Percentiles rank a stretch among this genome's conserved stretches.
Conservation (phyloP, 371 early-diverging fungal genomes). For the Lichtheimia corymbifera region DNA sequence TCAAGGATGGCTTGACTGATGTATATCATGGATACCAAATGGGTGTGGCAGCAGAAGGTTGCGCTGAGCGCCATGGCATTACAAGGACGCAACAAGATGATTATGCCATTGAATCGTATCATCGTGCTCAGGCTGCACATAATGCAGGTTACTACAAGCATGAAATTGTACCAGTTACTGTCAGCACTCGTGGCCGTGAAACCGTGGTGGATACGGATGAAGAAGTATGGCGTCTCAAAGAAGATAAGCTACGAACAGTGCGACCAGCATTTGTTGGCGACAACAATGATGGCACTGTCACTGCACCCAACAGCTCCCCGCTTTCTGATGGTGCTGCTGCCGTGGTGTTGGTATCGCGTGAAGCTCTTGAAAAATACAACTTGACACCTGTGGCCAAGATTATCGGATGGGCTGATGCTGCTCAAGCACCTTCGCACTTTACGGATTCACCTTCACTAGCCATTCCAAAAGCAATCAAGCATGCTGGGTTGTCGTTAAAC, state of each 20-base stretch:
- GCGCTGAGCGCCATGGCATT: conserved; percentile 82
- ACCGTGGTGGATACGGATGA: conserved; percentile 81
- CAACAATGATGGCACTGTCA: conserved; percentile 85
- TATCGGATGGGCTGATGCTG: conserved; percentile 76
- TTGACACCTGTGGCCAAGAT: conserved; percentile 78
- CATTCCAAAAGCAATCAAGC: conserved; percentile 87
- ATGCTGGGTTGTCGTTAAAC: conserved; percentile 67
- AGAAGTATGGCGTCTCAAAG: conserved; percentile 70
- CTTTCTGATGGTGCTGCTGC: conserved; percentile 96
- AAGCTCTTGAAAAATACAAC: conserved; percentile 73
- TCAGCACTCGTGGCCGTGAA: conserved; percentile 74
- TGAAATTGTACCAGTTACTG: conserved; percentile 89
- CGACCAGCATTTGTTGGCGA: conserved; percentile 82
- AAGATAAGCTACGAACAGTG: conserved; percentile 81
- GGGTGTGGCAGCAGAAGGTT: conserved; percentile 95
- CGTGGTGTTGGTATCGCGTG: conserved; percentile 82
- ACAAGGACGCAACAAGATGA: conserved; percentile 88
- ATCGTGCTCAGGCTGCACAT: conserved; percentile 84
- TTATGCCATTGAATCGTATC: conserved; percentile 86
- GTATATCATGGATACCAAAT: conserved; percentile 85
- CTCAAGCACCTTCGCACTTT: conserved; percentile 84
- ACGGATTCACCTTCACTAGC: conserved; percentile 93
- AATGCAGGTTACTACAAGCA: conserved; percentile 72
- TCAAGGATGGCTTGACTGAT: conserved; percentile 93
- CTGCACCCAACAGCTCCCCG: conserved; percentile 95